phyloP scores from a whole-genome alignment of 768 basidiomycete genomes.

The Chiua virens region DNA sequence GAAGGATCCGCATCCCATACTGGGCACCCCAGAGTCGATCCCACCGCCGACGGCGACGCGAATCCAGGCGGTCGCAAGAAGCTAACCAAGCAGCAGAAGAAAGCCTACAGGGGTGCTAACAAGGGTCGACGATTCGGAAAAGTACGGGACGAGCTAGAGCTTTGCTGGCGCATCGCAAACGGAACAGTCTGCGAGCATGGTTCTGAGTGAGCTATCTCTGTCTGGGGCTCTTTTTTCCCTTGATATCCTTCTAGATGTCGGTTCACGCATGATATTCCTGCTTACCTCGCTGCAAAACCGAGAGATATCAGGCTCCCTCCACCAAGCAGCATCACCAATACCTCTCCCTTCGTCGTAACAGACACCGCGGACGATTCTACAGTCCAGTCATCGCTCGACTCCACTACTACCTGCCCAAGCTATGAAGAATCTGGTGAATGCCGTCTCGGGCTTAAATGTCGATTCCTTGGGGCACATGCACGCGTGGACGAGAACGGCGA shows the following conservation, averaged over 20 bases:
- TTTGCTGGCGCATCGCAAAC: constrained; percentile 80
- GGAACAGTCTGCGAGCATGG: constrained; percentile 73
- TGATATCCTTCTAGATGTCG: constrained; percentile 54
- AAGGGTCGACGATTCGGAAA: constrained; percentile 80
- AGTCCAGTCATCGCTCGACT: constrained; percentile 18
- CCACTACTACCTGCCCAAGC: constrained; percentile 21
- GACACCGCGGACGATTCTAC: constrained; percentile 4
- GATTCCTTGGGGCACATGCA: constrained; percentile 83
- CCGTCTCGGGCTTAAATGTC: constrained; percentile 77
- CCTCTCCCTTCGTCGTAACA: constrained; percentile 50
- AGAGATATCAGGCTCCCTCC: constrained; percentile 66
- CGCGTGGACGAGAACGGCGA: constrained; percentile 44
- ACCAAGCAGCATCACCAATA: constrained; percentile 39
- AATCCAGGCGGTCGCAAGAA: constrained; percentile 36
- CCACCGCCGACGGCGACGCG: constrained; percentile 34
- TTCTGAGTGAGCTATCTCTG: constrained; percentile 44
- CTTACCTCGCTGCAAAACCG: constrained; percentile 77
- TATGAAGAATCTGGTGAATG: constrained; percentile 32
- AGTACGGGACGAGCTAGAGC: constrained; percentile 73
- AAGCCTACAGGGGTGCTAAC: constrained; percentile 77
- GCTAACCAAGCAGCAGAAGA: constrained; percentile 64
- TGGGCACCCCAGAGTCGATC: constrained; percentile 16
- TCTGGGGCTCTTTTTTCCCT: not conserved
- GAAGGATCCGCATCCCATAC: constrained; percentile 53
- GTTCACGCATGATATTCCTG: constrained; percentile 72